Evolutionary conservation across 768 basidiomycete species (phyloP).

Genomic region (Pleurotus salmoneostramineus): DNA sequence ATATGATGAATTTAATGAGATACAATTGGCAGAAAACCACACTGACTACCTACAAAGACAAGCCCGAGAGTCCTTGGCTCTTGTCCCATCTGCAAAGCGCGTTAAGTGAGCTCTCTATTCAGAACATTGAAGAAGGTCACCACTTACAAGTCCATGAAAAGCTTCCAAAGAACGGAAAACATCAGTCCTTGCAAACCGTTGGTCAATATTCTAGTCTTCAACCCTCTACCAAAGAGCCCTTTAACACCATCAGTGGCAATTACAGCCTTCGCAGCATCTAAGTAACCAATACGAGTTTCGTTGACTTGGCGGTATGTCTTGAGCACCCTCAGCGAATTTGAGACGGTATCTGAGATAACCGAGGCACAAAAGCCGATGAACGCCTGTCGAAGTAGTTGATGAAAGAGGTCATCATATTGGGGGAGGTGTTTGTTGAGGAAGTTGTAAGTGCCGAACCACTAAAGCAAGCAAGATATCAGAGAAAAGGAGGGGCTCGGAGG

Average conservation of each 20-base stretch:
- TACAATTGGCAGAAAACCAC: no score
- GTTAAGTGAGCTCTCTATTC: no score
- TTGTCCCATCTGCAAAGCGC: no score
- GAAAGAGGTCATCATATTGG: conserved; percentile 39
- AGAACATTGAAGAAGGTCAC: not conserved
- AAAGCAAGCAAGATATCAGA: conserved; percentile 10
- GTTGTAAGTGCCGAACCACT: conserved; percentile 90
- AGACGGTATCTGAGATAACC: conserved; percentile 78
- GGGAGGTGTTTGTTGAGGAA: conserved; percentile 67
- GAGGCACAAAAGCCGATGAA: conserved; percentile 91
- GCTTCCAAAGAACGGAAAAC: conserved; percentile 89
- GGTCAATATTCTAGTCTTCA: conserved; percentile 85
- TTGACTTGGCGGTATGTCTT: conserved; percentile 97
- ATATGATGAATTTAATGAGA: no score
- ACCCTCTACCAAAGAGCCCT: conserved; percentile 84
- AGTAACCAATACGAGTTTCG: conserved; percentile 74
- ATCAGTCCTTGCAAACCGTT: conserved; percentile 91
- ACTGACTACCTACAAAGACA: no score
- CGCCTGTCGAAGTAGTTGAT: conserved; percentile 74
- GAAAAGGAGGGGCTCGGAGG: not conserved
- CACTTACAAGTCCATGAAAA: conserved; percentile 85
- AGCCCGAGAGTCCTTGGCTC: no score
- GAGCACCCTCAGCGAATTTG: conserved; percentile 87
- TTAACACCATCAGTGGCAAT: conserved; percentile 69
- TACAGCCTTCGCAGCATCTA: conserved; percentile 73